Evolutionary conservation across 2,329 filamentous ascomycete genomes (phyloP), one percentile per base, ranked within the genome.

Genomic region (Colletotrichum sp.): DNA sequence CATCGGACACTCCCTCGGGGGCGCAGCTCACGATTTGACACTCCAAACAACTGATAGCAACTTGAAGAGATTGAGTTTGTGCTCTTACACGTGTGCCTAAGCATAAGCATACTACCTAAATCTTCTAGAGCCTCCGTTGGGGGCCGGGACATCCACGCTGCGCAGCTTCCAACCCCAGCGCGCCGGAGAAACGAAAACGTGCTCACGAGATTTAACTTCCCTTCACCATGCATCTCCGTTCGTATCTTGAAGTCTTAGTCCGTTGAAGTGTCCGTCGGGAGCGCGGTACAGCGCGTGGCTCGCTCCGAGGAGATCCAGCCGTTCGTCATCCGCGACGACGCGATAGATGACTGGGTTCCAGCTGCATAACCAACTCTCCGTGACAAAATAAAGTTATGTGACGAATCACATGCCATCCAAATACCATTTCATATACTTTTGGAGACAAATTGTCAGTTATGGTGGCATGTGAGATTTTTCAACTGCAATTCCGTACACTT

Each of bases 361-460:
- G 44, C 44, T 4, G 16, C 44, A 49, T 22, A 22, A 12, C 19
- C 44, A 49, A n/a, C 44, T 12, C 44, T 12, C 3, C 6, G 19
- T 49, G 19, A 49, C 1, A 2, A 22, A 49, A 49, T 49, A 22
- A 49, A 49, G 44, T 12, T 49, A 13, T 12, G 1, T 7, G 19
- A 12, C 0, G 19, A 13, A 12, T 49, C 19, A 22, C 9, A 4
- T n/a, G 19, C 0, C 6, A 7, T 22, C 7, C 1, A 3, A 1
- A 0, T 12, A 49, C 11, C 44, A n/a, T 12, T 49, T 13, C 3
- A 3, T n/a, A n/a, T 1, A 9, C 8, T 44, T n/a, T n/a, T n/a
- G 0, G 19, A 4, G 5, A n/a, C 3, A 5, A 19, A 3, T 3
- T 12, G 4, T 6, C 5, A n/a, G 5, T 6, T 12, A 5, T 49